Conservation (phyloP, 2,329 filamentous ascomycete species). For the Dryadomyces sulphureus region DNA sequence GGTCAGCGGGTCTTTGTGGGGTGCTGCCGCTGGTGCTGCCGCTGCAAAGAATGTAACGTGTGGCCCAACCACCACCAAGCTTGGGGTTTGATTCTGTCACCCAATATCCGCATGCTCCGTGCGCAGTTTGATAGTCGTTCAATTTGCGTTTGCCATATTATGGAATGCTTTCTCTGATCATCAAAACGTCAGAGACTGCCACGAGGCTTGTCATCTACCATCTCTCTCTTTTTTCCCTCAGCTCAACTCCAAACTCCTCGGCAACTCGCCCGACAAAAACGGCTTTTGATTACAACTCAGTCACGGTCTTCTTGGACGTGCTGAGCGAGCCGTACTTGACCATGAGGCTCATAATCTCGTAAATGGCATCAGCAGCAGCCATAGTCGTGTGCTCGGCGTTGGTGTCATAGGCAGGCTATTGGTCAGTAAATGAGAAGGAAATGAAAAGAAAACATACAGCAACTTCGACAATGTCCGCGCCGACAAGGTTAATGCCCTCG, state of each 20-base stretch:
- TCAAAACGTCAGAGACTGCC: no score
- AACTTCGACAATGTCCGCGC: constrained; percentile 60
- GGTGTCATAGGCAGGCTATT: constrained; percentile 50
- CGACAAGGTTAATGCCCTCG: constrained; percentile 54
- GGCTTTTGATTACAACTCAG: constrained; percentile 1
- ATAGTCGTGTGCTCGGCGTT: constrained; percentile 62
- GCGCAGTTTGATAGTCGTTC: not conserved
- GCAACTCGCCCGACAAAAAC: not conserved
- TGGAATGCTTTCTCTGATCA: no score
- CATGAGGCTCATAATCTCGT: constrained; percentile 71
- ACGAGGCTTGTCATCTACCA: no score
- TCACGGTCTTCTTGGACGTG: constrained; percentile 14
- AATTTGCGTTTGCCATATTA: not conserved
- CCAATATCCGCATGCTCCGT: no score
- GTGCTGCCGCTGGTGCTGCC: not conserved
- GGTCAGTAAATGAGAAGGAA: not conserved
- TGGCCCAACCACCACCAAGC: no score
- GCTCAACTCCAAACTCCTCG: not conserved
- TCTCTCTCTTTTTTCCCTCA: not conserved
- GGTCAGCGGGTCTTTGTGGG: not conserved
- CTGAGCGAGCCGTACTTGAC: constrained; percentile 62
- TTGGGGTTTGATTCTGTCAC: no score
- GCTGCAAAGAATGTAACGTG: not conserved
- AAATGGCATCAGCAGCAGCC: constrained; percentile 55
- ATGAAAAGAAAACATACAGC: constrained; percentile 25